Evolutionary conservation across 805 yeast genomes (phyloP).

Genomic region (Alloascoidea hylecoeti): DNA sequence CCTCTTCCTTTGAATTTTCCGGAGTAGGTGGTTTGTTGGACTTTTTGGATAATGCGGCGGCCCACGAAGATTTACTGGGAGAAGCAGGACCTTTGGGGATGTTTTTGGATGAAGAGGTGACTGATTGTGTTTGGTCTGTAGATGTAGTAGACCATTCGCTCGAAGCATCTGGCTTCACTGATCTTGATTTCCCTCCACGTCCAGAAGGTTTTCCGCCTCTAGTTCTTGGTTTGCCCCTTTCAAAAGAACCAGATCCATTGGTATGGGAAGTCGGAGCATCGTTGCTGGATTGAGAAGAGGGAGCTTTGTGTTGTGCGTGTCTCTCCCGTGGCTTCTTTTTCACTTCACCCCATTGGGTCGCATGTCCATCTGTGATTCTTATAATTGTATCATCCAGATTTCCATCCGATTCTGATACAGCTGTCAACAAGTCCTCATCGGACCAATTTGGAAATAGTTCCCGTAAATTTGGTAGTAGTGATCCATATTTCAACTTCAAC

Average conservation of each 20-base stretch:
- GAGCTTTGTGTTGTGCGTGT: too few species aligned
- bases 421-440: constrained; percentile 62
- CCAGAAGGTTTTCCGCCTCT: too few species aligned
- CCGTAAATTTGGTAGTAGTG: constrained; percentile 36
- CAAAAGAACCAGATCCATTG: too few species aligned
- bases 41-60: constrained; percentile 18
- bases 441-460: constrained; percentile 97
- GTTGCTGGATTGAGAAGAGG: too few species aligned
- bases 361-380: constrained; percentile 82
- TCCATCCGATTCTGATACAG: constrained; percentile 56
- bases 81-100: constrained; percentile 10
- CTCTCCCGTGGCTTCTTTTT: constrained; percentile 47
- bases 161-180: constrained; percentile 7
- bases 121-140: constrained; percentile 14
- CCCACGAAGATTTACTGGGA: constrained; percentile 21
- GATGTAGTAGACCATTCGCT: constrained; percentile 11
- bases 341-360: constrained; percentile 89
- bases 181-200: constrained; percentile 5
- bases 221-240: too few species aligned
- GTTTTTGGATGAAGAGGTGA: constrained; percentile 13
- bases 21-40: constrained; percentile 8
- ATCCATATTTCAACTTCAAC: constrained; percentile 15
- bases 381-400: constrained; percentile 73
- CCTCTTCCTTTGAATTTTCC: constrained; percentile 9
- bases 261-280: too few species aligned